phyloP scores from a whole-genome alignment of 106 monocot genomes.

The Amphibolis antarctica region DNA sequence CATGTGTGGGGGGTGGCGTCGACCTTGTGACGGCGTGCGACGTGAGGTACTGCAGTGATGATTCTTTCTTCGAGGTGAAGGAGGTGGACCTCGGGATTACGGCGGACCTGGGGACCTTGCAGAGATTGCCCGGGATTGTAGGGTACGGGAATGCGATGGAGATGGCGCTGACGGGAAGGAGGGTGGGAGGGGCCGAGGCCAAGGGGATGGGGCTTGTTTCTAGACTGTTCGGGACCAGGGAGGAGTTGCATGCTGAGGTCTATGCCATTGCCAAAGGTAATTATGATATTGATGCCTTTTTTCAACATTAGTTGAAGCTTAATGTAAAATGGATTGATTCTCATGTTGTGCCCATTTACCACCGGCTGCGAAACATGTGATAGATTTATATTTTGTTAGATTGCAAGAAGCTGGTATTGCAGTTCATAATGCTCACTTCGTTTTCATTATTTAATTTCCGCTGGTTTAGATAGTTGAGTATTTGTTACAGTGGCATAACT shows the following conservation, averaged over 20 bases:
- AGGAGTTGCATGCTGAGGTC: conserved; percentile 40
- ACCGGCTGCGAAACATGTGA: too few relatives aligned
- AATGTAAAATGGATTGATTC: too few relatives aligned
- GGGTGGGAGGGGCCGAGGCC: conserved; percentile 52
- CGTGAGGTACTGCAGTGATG: conserved; percentile 49
- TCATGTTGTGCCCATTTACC: too few relatives aligned
- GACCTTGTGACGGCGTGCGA: conserved; percentile 80
- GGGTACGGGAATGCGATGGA: conserved; percentile 80
- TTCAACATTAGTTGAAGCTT: too few relatives aligned
- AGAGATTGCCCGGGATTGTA: conserved; percentile 68
- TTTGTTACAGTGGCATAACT: too few relatives aligned
- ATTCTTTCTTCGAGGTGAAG: conserved; percentile 66
- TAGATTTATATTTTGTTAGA: too few relatives aligned
- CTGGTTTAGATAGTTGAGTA: too few relatives aligned
- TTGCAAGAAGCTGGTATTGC: too few relatives aligned
- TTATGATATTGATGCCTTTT: not conserved
- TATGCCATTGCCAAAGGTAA: conserved; percentile 52
- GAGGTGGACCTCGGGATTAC: conserved; percentile 79
- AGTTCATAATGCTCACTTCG: too few relatives aligned
- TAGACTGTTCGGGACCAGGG: conserved; percentile 28
- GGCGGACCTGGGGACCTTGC: conserved; percentile 85
- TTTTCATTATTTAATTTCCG: too few relatives aligned
- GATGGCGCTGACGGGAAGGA: conserved; percentile 68
- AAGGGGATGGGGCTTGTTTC: conserved; percentile 77
- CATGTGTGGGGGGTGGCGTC: conserved; percentile 78